Conservation (phyloP, 2,329 filamentous ascomycete genomes). For the Penicillium sp. region DNA sequence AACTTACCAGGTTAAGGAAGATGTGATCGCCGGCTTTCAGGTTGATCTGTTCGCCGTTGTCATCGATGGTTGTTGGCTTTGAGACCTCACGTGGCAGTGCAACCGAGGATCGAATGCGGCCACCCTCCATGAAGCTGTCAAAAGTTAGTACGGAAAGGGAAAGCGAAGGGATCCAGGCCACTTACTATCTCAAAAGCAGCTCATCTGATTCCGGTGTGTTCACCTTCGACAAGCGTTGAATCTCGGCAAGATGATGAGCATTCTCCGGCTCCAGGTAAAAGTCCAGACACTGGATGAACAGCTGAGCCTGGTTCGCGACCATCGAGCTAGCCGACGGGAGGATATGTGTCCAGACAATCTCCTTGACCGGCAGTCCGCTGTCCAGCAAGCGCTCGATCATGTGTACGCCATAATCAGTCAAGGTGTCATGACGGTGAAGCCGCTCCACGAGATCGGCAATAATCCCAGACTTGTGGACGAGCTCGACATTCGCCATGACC, state of each 20-base stretch:
- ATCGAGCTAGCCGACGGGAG: conserved; percentile 60
- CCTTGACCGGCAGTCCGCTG: conserved; percentile 48
- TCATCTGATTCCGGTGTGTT: conserved; percentile 51
- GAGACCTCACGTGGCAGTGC: conserved; percentile 40
- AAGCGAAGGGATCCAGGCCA: neutral
- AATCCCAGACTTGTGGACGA: conserved; percentile 46
- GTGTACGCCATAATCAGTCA: conserved; percentile 57
- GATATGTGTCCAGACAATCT: conserved; percentile 60
- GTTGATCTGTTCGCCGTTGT: conserved; percentile 35
- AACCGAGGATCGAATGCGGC: conserved; percentile 42
- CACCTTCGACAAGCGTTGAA: conserved; percentile 51
- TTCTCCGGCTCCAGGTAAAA: conserved; percentile 58
- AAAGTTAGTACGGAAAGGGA: conserved; percentile 9
- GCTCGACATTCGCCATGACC: conserved; percentile 52
- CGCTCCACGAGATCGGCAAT: conserved; percentile 44
- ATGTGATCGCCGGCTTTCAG: conserved; percentile 41
- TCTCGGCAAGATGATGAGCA: conserved; percentile 49
- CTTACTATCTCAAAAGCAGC: conserved; percentile 54
- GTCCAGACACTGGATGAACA: conserved; percentile 60
- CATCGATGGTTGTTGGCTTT: conserved; percentile 37
- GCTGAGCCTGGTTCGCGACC: conserved; percentile 59
- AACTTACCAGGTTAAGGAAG: conserved; percentile 41
- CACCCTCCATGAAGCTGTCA: conserved; percentile 44
- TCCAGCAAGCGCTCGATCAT: conserved; percentile 58
- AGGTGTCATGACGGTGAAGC: conserved; percentile 44